Conservation (phyloP, 495 filamentous ascomycete genomes). For the Tuber brumale region DNA sequence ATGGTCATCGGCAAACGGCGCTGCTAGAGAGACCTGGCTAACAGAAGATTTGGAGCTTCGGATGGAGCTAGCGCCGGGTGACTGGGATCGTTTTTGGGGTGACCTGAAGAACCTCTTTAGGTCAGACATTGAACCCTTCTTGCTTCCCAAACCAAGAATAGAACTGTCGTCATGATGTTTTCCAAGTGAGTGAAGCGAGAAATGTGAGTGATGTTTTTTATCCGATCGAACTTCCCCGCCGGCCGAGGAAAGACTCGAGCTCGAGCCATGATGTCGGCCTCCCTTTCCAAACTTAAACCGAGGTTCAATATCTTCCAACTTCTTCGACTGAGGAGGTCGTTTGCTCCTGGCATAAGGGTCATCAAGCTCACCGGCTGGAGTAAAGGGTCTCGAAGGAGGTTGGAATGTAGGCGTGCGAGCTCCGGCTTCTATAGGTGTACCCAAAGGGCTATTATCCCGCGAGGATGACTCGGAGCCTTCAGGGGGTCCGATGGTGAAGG, state of each 20-base stretch:
- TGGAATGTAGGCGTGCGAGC: slow-evolving; percentile 47
- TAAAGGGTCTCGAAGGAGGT: slow-evolving; percentile 54
- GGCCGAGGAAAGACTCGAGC: slow-evolving; percentile 44
- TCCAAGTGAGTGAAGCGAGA: slow-evolving; percentile 44
- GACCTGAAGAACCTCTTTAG: slow-evolving; percentile 86
- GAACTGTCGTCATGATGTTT: slow-evolving; percentile 49
- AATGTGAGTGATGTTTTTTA: slow-evolving; percentile 50
- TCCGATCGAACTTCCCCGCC: slow-evolving; percentile 37
- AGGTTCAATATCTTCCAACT: slow-evolving; percentile 64
- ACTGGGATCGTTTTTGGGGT: slow-evolving; percentile 56
- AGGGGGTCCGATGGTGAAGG: slow-evolving; percentile 64
- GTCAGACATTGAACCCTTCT: slow-evolving; percentile 85
- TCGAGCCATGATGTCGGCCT: slow-evolving; percentile 45
- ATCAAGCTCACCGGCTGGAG: slow-evolving; percentile 71
- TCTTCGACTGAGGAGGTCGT: slow-evolving; percentile 64
- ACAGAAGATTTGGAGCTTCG: slow-evolving; percentile 54
- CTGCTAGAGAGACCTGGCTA: slow-evolving; percentile 51
- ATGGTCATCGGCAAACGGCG: slow-evolving; percentile 90
- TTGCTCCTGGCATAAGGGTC: slow-evolving; percentile 84
- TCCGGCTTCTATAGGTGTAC: slow-evolving; percentile 52
- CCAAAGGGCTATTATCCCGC: slow-evolving; percentile 57
- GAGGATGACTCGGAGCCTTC: slow-evolving; percentile 60
- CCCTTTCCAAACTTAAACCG: slow-evolving; percentile 74
- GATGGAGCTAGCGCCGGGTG: slow-evolving; percentile 63
- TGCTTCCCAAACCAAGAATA: slow-evolving; percentile 44